Base-by-base conservation (phyloP, 2,329 filamentous ascomycete genomes). In the Biscogniauxia sp. region DNA sequence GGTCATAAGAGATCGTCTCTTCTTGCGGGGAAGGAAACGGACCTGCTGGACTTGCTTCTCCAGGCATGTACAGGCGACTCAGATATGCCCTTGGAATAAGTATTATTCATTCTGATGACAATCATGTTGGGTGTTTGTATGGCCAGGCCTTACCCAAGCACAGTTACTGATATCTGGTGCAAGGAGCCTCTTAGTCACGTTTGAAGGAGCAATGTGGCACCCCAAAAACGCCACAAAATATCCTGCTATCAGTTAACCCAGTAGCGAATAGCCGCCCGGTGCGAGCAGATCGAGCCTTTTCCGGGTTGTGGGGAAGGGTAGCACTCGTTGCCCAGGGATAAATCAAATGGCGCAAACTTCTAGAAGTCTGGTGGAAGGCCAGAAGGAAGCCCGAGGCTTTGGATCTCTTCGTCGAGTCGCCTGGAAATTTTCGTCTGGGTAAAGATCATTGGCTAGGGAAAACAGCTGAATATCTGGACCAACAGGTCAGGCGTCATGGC, bases 61-160 rank as follows among this genome's bases (percentile, higher is more conserved):
- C 65, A 19, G 64, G 65, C 51, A 67, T 67, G 65, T 66, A 61
- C 58, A 67, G 62, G 64, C 65, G 65, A 65, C 60, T 55, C 23
- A 37, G 26, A 54, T 53, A 59, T 41, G 53, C 51, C 41, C 58
- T 53, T 54, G 59, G n/a, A 53, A 37, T 32, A 53, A 55, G 50
- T 32, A 13, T 56, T 53, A 54, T 56, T 49, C 57, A 63, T 53
- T n/a, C 15, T 11, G 17, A 45, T 45, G 37, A 45, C 37, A 45
- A 45, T 45, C 11, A 6, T 45, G 17, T 45, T 45, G 37, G n/a
- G 37, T n/a, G 37, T 6, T 57, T 55, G 61, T 25, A 53, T 41
- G 25, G 50, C 53, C 61, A 59, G 56, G 53, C 57, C 56, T 53
- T 11, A n/a, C 37, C 37, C 5, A 11, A n/a, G 17, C 37, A 45